Conservation (phyloP, 176 grass and related monocot species). For the Musa troglodytarum region DNA sequence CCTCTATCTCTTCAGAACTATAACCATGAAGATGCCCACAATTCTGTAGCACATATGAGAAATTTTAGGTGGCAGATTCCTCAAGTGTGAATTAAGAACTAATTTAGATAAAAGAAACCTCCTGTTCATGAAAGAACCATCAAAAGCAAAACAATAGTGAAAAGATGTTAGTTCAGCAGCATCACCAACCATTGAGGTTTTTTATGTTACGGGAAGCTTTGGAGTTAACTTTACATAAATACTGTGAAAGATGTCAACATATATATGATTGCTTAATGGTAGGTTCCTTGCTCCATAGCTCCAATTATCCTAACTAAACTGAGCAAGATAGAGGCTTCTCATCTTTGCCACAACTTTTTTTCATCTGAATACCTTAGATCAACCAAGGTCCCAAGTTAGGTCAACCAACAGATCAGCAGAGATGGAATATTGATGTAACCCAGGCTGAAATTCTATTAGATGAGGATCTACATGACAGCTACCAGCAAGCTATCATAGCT, state of each 20-base stretch:
- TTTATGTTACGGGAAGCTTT: background rate
- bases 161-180: background rate
- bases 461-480: background rate
- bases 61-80: background rate
- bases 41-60: conserved; percentile 2
- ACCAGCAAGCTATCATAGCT: no score
- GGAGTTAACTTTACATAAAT: background rate
- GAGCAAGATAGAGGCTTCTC: background rate
- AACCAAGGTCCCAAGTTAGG: background rate
- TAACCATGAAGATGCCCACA: conserved; percentile 20
- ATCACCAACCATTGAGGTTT: background rate
- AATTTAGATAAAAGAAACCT: background rate
- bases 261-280: background rate
- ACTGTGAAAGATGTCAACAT: background rate
- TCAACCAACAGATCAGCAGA: background rate
- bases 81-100: background rate
- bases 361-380: background rate
- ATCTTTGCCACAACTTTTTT: background rate
- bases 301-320: background rate
- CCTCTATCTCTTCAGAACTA: conserved; percentile 13
- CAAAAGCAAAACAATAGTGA: background rate
- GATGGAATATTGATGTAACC: background rate
- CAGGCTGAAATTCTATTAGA: background rate
- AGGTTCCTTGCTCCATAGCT: no score
- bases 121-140: background rate